Evolutionary conservation across 2,329 filamentous ascomycete genomes (phyloP).

Genomic region (Penicillium brasilianum): DNA sequence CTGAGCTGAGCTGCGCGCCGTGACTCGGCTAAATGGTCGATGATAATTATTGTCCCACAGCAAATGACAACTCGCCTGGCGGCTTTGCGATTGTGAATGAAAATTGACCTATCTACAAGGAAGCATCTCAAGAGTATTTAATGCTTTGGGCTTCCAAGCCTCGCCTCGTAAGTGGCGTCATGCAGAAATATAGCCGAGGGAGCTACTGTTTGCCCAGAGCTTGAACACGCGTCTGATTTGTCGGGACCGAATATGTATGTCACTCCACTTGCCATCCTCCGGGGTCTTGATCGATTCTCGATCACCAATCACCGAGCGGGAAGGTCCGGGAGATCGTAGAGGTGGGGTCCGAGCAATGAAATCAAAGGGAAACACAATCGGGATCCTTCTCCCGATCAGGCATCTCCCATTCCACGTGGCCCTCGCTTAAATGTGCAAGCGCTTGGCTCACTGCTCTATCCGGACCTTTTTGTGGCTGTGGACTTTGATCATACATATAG

Average conservation of each 20-base stretch:
- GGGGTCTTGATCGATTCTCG: background rate
- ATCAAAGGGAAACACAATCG: background rate
- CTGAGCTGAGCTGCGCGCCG: background rate
- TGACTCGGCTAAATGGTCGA: background rate
- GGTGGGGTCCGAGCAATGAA: background rate
- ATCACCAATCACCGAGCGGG: slow-evolving; percentile 3
- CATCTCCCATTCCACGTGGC: background rate
- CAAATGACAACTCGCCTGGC: background rate
- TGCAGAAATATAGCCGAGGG: background rate
- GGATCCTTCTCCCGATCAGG: background rate
- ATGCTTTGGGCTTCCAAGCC: background rate
- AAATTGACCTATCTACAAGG: background rate
- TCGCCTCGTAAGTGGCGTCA: slow-evolving; percentile 8
- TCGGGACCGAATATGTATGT: no score
- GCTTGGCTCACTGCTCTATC: background rate
- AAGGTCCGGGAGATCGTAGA: slow-evolving; percentile 11
- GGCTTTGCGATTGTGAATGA: background rate
- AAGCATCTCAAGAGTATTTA: background rate
- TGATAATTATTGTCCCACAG: no score
- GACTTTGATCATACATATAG: background rate
- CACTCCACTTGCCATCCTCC: background rate
- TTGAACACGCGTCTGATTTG: background rate
- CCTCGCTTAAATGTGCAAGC: background rate
- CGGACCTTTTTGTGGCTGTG: background rate
- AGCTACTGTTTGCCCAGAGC: background rate